These are phyloP conservation scores for Aquilaria malaccensis DNA, from an alignment of 345 rosid species.

Conservation along the genomic window DNA sequence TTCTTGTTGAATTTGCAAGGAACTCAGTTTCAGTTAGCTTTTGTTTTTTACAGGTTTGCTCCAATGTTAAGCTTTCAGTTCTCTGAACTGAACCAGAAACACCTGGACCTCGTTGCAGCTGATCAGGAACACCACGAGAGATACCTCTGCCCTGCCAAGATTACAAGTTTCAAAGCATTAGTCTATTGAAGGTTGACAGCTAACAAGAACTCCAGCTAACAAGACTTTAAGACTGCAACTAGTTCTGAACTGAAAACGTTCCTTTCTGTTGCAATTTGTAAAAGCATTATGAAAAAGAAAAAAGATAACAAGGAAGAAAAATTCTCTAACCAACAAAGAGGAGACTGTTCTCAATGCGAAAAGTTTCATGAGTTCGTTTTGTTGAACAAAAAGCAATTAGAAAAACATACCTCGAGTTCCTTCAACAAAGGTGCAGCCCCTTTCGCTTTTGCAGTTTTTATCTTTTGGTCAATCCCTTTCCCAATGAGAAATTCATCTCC, in stretches of 20 bases:
- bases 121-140: slow-evolving; percentile 22
- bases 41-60: slow-evolving; percentile 21
- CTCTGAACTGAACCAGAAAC: slow-evolving; percentile 13
- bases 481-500: slow-evolving; percentile 48
- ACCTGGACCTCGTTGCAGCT: slow-evolving; percentile 19
- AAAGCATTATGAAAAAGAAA: not conserved
- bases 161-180: slow-evolving; percentile 9
- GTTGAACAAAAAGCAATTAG: not conserved
- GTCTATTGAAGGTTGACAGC: not conserved
- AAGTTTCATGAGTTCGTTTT: not conserved
- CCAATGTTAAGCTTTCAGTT: slow-evolving; percentile 15
- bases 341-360: not conserved
- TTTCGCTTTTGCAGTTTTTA: slow-evolving; percentile 70
- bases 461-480: slow-evolving; percentile 48
- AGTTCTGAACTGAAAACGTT: not conserved
- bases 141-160: slow-evolving; percentile 55
- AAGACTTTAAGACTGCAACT: slow-evolving; percentile 9
- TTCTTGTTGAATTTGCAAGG: slow-evolving; percentile 8
- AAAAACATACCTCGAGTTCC: slow-evolving; percentile 62
- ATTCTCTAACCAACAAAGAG: slow-evolving; percentile 2
- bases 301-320: not conserved
- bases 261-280: not conserved
- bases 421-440: slow-evolving; percentile 73
- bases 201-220: not conserved
- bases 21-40: slow-evolving; percentile 20